A percentile compares a stretch with the other conserved stretches of the same genome.
Conservation (phyloP, 768 basidiomycete genomes). For the Trametes meyenii region DNA sequence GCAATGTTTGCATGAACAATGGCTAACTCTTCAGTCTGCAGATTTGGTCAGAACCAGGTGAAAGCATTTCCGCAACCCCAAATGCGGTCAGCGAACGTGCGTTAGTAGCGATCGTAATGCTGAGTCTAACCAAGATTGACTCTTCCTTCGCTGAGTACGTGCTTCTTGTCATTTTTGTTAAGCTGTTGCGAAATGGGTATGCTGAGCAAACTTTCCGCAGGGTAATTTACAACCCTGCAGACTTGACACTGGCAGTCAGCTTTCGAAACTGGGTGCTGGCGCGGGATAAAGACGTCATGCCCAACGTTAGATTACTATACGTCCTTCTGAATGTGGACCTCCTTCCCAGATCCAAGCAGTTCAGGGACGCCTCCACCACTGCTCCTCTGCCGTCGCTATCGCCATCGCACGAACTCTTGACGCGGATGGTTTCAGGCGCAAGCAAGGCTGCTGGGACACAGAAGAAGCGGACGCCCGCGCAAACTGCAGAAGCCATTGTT, state of each 20-base stretch:
- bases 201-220: not conserved
- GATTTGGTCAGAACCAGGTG: slow-evolving; percentile 12
- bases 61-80: not conserved
- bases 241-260: not conserved
- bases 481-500: not conserved
- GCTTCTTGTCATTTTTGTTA: not conserved
- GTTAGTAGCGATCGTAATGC: not conserved
- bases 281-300: not conserved
- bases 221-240: not conserved
- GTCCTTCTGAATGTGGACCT: not conserved
- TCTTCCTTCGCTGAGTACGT: slow-evolving; percentile 11
- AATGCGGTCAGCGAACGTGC: not conserved
- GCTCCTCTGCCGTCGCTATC: not conserved
- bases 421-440: not conserved
- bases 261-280: not conserved
- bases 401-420: not conserved
- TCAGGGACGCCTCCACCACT: not conserved
- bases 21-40: not conserved
- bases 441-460: not conserved
- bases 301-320: not conserved
- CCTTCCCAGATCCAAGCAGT: not conserved
- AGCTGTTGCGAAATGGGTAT: too few species aligned
- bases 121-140: not conserved
- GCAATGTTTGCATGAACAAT: not conserved
- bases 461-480: not conserved